These are phyloP conservation scores for Neurospora hispaniola DNA, from an alignment of 495 filamentous ascomycete genomes.

Conservation along the genomic window DNA sequence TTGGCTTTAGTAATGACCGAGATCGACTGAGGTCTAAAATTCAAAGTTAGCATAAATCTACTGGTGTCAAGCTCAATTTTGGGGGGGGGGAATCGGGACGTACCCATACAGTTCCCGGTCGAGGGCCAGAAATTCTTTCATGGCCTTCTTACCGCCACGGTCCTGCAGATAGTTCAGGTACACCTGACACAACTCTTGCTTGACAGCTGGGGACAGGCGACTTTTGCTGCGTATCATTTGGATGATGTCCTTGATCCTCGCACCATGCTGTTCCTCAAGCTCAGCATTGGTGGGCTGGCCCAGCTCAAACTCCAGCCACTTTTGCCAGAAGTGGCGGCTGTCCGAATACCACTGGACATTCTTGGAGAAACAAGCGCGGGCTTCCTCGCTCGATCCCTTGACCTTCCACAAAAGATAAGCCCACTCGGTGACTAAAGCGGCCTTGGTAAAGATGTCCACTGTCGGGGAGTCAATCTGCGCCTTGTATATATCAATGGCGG, in stretches of 20 bases:
- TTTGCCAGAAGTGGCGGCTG: slow-evolving; percentile 84
- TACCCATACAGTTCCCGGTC: slow-evolving; percentile 84
- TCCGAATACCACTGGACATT: slow-evolving; percentile 80
- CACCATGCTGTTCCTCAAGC: slow-evolving; percentile 54
- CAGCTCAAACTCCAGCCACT: slow-evolving; percentile 82
- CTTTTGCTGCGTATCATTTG: slow-evolving; percentile 68
- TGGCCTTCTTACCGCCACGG: slow-evolving; percentile 67
- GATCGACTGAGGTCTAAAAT: slow-evolving; percentile 36
- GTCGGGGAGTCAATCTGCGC: slow-evolving; percentile 60
- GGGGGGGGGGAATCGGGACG: slow-evolving; percentile 14
- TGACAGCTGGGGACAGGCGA: slow-evolving; percentile 50
- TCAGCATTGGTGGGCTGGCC: slow-evolving; percentile 66
- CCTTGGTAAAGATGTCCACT: slow-evolving; percentile 72
- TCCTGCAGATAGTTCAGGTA: slow-evolving; percentile 85
- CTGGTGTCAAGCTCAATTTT: not conserved
- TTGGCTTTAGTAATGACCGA: slow-evolving; percentile 30
- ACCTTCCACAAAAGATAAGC: slow-evolving; percentile 83
- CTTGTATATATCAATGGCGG: slow-evolving; percentile 79
- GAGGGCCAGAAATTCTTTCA: slow-evolving; percentile 75
- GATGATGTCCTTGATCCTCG: slow-evolving; percentile 70
- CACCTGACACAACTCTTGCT: slow-evolving; percentile 65
- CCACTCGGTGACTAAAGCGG: slow-evolving; percentile 81
- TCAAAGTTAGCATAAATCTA: slow-evolving; percentile 4
- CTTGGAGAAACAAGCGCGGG: slow-evolving; percentile 72
- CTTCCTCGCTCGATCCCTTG: slow-evolving; percentile 75